Evolutionary conservation across 2,329 filamentous ascomycete species (phyloP).

Genomic region (Xylaria hypoxylon): DNA sequence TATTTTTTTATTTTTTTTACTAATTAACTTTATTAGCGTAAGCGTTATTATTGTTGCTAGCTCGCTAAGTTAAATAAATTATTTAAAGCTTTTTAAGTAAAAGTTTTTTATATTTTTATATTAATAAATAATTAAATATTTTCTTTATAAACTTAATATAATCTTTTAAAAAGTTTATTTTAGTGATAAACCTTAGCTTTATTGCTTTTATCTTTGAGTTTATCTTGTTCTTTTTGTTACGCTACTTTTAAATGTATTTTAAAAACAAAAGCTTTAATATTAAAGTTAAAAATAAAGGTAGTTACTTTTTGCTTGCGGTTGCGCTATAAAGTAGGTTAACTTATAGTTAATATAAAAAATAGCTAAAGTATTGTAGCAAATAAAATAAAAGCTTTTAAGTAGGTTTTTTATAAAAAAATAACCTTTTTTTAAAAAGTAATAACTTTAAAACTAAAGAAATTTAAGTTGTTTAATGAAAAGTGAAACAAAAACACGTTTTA

Average conservation of each 20-base stretch:
- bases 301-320: no score
- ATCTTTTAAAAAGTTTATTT: not conserved
- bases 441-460: no score
- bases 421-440: no score
- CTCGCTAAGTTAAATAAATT: not conserved
- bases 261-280: not conserved
- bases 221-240: not conserved
- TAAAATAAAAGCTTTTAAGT: no score
- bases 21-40: no score
- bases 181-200: not conserved
- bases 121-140: not conserved
- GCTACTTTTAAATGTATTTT: not conserved
- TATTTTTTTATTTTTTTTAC: not conserved
- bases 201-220: not conserved
- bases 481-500: no score
- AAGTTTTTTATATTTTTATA: not conserved
- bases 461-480: no score
- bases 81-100: not conserved
- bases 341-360: no score
- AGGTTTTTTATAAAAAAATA: no score
- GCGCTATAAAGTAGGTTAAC: no score
- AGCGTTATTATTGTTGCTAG: not conserved
- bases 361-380: no score
- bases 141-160: conserved; percentile 5
- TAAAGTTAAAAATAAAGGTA: not conserved